A percentile compares a stretch with the other conserved stretches of the same genome.
phyloP scores from a whole-genome alignment of 2,329 filamentous ascomycete genomes.

The Coniochaeta hoffmannii region DNA sequence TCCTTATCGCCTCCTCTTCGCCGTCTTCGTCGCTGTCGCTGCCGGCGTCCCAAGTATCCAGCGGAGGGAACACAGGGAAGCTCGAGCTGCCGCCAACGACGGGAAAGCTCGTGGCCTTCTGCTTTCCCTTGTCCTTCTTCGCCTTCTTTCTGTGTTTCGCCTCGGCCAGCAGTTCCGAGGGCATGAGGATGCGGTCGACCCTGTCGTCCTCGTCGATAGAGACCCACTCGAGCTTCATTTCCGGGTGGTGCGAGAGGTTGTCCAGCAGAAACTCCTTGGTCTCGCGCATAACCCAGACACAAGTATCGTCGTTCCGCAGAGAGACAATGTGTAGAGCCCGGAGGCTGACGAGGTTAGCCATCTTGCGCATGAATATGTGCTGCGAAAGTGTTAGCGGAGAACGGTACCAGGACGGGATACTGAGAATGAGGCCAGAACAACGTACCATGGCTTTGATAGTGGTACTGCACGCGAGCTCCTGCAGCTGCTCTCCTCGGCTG shows the following conservation, averaged over 20 bases:
- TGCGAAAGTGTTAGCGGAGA: constrained; percentile 16
- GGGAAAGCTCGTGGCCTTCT: constrained; percentile 5
- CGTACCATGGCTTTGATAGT: constrained; percentile 47
- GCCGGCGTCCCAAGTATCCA: constrained; percentile 12
- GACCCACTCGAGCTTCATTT: constrained; percentile 51
- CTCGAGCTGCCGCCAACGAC: constrained; percentile 8
- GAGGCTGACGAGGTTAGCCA: constrained; percentile 44
- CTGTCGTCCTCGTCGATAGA: constrained; percentile 42
- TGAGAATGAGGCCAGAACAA: too few species aligned
- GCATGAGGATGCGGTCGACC: constrained; percentile 41
- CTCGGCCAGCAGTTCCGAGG: constrained; percentile 21
- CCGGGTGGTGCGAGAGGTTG: constrained; percentile 45
- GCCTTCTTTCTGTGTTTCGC: constrained; percentile 16
- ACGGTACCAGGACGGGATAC: too few species aligned
- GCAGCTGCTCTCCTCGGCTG: constrained; percentile 36
- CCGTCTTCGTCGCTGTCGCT: constrained; percentile 25
- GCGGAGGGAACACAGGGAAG: constrained; percentile 20
- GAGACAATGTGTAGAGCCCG: constrained; percentile 48
- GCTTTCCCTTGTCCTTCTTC: constrained; percentile 6
- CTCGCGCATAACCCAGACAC: constrained; percentile 48
- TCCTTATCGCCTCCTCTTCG: constrained; percentile 17
- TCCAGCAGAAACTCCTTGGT: constrained; percentile 52
- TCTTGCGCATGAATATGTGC: constrained; percentile 51
- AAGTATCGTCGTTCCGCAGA: constrained; percentile 49
- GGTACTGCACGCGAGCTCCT: constrained; percentile 50